Evolutionary conservation across 2,329 filamentous ascomycete species (phyloP).

Genomic region (Ramularia endophylla): DNA sequence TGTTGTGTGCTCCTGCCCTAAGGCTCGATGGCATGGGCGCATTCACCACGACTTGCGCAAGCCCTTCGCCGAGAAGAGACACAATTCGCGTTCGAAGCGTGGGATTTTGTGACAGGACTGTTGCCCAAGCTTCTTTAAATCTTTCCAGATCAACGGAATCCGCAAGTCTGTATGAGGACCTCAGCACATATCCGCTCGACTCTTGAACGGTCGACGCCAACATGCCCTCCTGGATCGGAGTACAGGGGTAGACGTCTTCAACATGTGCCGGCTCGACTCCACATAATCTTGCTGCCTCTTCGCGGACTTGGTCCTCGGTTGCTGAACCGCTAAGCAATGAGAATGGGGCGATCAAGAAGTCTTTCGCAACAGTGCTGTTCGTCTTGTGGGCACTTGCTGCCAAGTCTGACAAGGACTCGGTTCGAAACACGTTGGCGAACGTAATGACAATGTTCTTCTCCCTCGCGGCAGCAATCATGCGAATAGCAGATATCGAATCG

Average conservation of each 20-base stretch:
- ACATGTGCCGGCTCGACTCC: slow-evolving; percentile 15
- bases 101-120: slow-evolving; percentile 25
- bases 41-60: slow-evolving; percentile 23
- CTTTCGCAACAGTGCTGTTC: not conserved
- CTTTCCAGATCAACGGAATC: slow-evolving; percentile 27
- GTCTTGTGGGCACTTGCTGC: slow-evolving; percentile 15
- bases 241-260: slow-evolving; percentile 48
- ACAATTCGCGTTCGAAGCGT: slow-evolving; percentile 34
- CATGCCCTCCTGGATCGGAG: slow-evolving; percentile 25
- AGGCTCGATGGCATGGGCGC: slow-evolving; percentile 8
- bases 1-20: slow-evolving; percentile 4
- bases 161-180: slow-evolving; percentile 15
- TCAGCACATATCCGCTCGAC: slow-evolving; percentile 49
- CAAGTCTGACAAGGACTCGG: not conserved
- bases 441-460: slow-evolving; percentile 1
- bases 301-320: not conserved
- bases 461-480: slow-evolving; percentile 26
- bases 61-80: slow-evolving; percentile 4
- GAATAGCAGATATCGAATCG: slow-evolving; percentile 43
- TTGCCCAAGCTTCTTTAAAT: slow-evolving; percentile 34
- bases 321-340: not conserved
- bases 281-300: slow-evolving; percentile 7
- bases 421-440: slow-evolving; percentile 32
- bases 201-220: slow-evolving; percentile 49
- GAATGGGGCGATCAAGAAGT: slow-evolving; percentile 1